phyloP scores from a whole-genome alignment of 257 asterid species.

The Osmanthus fragrans region DNA sequence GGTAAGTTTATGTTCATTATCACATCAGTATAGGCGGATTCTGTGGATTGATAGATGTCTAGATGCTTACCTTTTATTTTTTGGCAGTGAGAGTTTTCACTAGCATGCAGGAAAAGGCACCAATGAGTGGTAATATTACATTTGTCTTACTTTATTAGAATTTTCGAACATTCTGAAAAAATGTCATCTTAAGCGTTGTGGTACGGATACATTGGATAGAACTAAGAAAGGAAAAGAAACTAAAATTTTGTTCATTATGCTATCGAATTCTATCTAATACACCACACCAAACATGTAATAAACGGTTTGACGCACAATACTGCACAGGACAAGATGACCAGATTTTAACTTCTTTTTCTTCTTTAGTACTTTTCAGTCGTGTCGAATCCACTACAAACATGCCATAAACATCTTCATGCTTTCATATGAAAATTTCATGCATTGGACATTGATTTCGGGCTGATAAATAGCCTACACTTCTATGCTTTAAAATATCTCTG shows the following conservation, averaged over 20 bases:
- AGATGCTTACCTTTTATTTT: slow-evolving; percentile 11
- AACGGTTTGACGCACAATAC: too few species aligned
- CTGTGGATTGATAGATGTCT: slow-evolving; percentile 5
- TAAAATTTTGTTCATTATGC: not conserved
- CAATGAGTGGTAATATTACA: slow-evolving; percentile 69
- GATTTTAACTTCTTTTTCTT: too few species aligned
- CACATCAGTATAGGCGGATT: not conserved
- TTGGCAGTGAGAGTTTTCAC: slow-evolving; percentile 93
- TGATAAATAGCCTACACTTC: not conserved
- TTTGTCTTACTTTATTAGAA: not conserved
- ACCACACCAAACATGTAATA: too few species aligned
- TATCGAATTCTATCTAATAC: not conserved
- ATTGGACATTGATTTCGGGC: not conserved
- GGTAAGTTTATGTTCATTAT: slow-evolving; percentile 52
- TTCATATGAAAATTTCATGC: not conserved
- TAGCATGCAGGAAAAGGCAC: slow-evolving; percentile 93
- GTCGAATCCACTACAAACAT: not conserved
- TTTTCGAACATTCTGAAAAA: slow-evolving; percentile 10
- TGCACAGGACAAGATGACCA: too few species aligned
- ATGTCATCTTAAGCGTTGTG: not conserved
- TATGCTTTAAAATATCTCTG: not conserved
- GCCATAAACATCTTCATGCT: not conserved
- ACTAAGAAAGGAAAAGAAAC: too few species aligned
- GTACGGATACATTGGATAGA: not conserved
- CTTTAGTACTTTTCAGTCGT: not conserved